Base-by-base conservation (phyloP, 106 monocot species). In the Vanilla planifolia region DNA sequence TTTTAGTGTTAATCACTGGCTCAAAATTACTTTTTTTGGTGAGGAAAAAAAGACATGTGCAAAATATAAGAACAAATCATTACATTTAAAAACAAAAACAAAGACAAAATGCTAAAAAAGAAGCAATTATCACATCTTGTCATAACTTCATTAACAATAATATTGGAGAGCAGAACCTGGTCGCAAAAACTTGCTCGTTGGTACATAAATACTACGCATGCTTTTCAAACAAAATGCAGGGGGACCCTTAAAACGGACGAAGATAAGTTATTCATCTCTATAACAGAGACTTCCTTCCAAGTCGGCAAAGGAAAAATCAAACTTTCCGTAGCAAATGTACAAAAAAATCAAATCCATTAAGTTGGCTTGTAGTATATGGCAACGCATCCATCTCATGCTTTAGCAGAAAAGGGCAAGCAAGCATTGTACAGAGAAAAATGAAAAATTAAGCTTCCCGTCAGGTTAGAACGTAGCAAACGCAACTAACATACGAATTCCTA, bases 381-480 rank as follows among this genome's bases (percentile, higher is more conserved):
- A n/a, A 47, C 0, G 22, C 22, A 5, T 47, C 13, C 46, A 47
- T 6, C 6, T 20, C 46, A 22, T 3, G 27, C 10, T 1, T 28
- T 26, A 53, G 15, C 15, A 53, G 30, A 15, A 11, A 53, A 53
- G 4, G n/a, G 30, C 0, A 53, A 25, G 16, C 20, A 53, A 30
- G 16, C 16, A 15, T 16, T 22, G 30, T 16, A 11, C 15, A 10
- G 14, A 53, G 29, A 53, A 53, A 32, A n/a, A 28, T 6, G 16
- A 28, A 32, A 32, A 53, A 22, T 53, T 53, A 53, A 26, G 17
- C 53, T 53, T 53, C 6, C 53, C 30, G 6, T 53, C 29, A 53
- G 30, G 17, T 29, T 15, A 53, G 22, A 50, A 22, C 21, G 26
- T n/a, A 50, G 50, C 22, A 26, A 50, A 50, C 26, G 22, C 25